Evolutionary conservation across 2,329 filamentous ascomycete genomes (phyloP), one percentile per base, ranked within the genome.

Genomic region (Pseudogymnoascus sp.): DNA sequence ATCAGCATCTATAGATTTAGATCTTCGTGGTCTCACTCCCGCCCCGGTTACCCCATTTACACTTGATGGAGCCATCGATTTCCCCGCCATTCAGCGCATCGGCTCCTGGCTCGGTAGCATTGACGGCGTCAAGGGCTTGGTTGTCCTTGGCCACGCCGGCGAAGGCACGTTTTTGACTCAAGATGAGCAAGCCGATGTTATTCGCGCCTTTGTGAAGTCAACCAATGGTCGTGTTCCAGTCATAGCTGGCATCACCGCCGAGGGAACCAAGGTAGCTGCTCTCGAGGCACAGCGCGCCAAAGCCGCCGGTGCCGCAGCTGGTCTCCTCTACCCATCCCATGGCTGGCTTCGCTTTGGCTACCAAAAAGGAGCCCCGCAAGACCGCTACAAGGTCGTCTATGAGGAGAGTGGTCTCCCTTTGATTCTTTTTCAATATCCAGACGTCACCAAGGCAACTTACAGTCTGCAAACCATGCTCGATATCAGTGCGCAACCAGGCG

Each of bases 321-420:
- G 80, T 17, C 75, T 83, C 0, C 70, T 83, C 2, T 83, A 83
- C 67, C 80, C 80, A 13, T 80, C 78, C 0, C 80, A 82, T 63
- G 80, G 80, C 63, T 83, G 80, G 80, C 69, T 83, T 23, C 77
- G 80, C n/a, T 83, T 83, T 66, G 80, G 80, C 7, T 82, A 83
- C 67, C 80, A 83, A 66, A 72, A 75, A 11, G 80, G 80, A 26
- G 80, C 80, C 7, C 79, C 80, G 1, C 80, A 82, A 66, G 79
- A 82, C 66, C 76, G 80, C 35, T 82, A 82, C 74, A 76, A 75
- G 69, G 72, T 72, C 0, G 79, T 83, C 7, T 82, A 79, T 64
- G 80, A 82, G 73, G 75, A 76, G 44, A 80, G 77, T 29, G 74
- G 76, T 2, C 73, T 82, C 50, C 80, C 80, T 3, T 72, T 83